phyloP scores from a whole-genome alignment of 495 filamentous ascomycete genomes.

The Niebla homalea region DNA sequence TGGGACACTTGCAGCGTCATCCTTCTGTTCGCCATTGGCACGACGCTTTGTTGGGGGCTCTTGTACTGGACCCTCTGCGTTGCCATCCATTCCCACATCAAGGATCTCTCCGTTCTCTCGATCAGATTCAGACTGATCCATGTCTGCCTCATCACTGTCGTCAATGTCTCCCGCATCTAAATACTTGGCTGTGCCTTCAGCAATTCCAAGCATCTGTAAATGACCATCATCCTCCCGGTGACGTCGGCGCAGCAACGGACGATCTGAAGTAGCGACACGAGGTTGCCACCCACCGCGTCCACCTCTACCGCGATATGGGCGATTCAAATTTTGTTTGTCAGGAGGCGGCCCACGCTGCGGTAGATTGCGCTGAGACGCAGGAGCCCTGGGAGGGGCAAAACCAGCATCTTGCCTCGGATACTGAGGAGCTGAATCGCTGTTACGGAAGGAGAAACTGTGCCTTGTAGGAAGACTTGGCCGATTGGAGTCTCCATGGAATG shows the following conservation, averaged over 20 bases:
- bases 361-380: not conserved
- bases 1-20: conserved; percentile 37
- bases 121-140: conserved; percentile 43
- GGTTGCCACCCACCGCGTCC: conserved; percentile 13
- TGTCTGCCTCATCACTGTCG: conserved; percentile 58
- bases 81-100: conserved; percentile 2
- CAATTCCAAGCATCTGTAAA: conserved; percentile 22
- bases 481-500: conserved; percentile 6
- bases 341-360: not conserved
- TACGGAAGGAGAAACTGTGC: conserved; percentile 33
- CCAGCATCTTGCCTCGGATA: conserved; percentile 6
- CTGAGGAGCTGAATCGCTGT: conserved; percentile 5
- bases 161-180: conserved; percentile 46
- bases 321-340: conserved; percentile 11
- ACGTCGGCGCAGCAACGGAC: conserved; percentile 29
- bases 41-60: conserved; percentile 37
- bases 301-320: not conserved
- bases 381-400: not conserved
- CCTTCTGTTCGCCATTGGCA: conserved; percentile 31
- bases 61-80: not conserved
- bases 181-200: conserved; percentile 24
- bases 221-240: conserved; percentile 23
- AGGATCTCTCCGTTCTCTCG: conserved; percentile 26
- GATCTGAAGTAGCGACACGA: conserved; percentile 28
- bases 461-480: not conserved